These are phyloP conservation scores for Silene vulgaris DNA, from an alignment of 179 eudicot species.

Conservation along the genomic window DNA sequence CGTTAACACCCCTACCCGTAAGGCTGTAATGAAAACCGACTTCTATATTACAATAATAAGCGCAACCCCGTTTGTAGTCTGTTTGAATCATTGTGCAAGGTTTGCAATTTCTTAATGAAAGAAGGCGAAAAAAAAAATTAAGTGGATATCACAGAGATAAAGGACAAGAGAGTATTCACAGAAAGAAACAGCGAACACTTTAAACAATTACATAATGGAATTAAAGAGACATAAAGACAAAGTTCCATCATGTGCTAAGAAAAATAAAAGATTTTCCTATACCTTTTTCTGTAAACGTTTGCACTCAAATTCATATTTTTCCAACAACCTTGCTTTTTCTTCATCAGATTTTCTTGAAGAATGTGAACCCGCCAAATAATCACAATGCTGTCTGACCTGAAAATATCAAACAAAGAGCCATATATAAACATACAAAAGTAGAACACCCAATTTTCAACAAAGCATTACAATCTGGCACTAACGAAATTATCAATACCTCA, in stretches of 20 bases:
- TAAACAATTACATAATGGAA: background rate
- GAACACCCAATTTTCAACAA: background rate
- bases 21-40: no score
- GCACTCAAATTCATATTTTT: slow-evolving; percentile 50
- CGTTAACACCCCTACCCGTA: no score
- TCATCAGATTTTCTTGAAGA: slow-evolving; percentile 39
- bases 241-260: background rate
- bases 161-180: background rate
- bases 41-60: no score
- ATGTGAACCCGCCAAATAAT: slow-evolving; percentile 52
- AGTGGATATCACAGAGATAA: no score
- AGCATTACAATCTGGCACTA: background rate
- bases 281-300: slow-evolving; percentile 57
- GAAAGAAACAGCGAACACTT: background rate
- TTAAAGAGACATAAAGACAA: background rate
- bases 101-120: no score
- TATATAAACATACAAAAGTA: background rate
- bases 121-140: no score
- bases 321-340: slow-evolving; percentile 36
- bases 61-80: no score
- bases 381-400: slow-evolving; percentile 71
- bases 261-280: background rate
- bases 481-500: slow-evolving; percentile 40
- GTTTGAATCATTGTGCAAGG: no score
- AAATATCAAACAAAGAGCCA: slow-evolving; percentile 20